Evolutionary conservation across 2,329 filamentous ascomycete genomes (phyloP), one percentile per base, ranked within the genome.

Genomic region (Fusarium verrucosum): DNA sequence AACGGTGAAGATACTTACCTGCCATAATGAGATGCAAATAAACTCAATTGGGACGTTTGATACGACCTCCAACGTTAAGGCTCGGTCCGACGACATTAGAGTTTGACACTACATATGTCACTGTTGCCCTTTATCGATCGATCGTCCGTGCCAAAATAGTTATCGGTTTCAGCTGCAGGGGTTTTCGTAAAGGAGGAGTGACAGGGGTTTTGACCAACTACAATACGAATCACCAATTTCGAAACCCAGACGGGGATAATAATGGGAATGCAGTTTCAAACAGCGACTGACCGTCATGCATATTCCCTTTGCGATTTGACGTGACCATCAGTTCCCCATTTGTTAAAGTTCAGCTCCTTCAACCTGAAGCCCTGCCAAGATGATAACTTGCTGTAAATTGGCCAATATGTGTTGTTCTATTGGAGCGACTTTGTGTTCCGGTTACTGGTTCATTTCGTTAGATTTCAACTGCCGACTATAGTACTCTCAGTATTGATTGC

Each of bases 281-380:
- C 16, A 3, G 2, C 2, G 14, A 43, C 7, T 38, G 2, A 43
- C 17, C 10, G 41, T 46, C 16, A 61, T 55, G 56, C 56, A 61
- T 43, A 49, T 61, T 55, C 56, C 58, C 20, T 61, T 60, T 33
- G 0, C 51, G n/a, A 53, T 61, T n/a, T 7, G 26, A 44, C 43
- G 51, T 58, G 56, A 41, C 56, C 22, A 41, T 49, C 22, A 61
- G 7, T 46, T 55, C 49, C 26, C 58, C 56, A 41, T 22, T 61
- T 61, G 20, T 61, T 56, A 61, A 40, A 56, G 47, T 61, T 61
- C 36, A 41, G 23, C 17, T 55, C 10, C 9, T 10, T 52, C 46
- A 28, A 41, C 32, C 33, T 59, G 55, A 47, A 47, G 56, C 49
- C 41, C 26, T 42, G 56, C 58, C 55, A 61, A 61, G 56, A 1